A percentile compares a stretch with the other conserved stretches of the same genome.
These are phyloP conservation scores for Piloderma croceum DNA, from an alignment of 768 basidiomycete genomes.

Conservation along the genomic window DNA sequence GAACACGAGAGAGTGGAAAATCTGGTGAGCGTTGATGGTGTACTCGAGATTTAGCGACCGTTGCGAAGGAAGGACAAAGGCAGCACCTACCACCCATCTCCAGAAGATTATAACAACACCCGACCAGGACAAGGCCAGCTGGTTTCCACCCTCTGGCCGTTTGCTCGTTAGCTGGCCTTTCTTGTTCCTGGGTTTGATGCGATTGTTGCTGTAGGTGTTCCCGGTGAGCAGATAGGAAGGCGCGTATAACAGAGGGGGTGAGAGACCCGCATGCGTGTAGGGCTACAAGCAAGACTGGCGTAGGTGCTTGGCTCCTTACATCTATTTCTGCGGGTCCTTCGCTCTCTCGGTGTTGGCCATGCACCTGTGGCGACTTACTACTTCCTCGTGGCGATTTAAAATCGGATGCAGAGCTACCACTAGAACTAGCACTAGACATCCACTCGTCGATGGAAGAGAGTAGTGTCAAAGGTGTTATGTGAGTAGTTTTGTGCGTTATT, in stretches of 20 bases:
- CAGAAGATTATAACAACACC: constrained; percentile 79
- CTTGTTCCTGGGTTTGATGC: no score
- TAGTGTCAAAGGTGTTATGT: constrained; percentile 47
- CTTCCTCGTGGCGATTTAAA: no score
- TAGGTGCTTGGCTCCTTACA: no score
- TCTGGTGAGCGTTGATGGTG: no score
- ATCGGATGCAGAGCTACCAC: no score
- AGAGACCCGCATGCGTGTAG: constrained; percentile 76
- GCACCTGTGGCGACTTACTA: no score
- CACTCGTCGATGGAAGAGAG: constrained; percentile 45
- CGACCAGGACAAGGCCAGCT: constrained; percentile 54
- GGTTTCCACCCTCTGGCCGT: constrained; percentile 54
- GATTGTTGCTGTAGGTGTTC: no score
- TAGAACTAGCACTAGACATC: no score
- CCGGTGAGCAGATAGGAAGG: constrained; percentile 33
- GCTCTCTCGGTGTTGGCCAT: no score
- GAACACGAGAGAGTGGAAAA: constrained; percentile 45
- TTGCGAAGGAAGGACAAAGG: neutral
- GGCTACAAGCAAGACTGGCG: constrained; percentile 57
- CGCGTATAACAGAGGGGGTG: constrained; percentile 59
- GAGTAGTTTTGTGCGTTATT: constrained; percentile 51
- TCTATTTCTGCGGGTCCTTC: constrained; percentile 8
- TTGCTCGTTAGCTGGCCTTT: no score
- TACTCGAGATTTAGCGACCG: constrained; percentile 5
- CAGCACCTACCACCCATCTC: constrained; percentile 39